Base-by-base conservation (phyloP, 2,329 filamentous ascomycete species). In the Didymellaceae sp. region DNA sequence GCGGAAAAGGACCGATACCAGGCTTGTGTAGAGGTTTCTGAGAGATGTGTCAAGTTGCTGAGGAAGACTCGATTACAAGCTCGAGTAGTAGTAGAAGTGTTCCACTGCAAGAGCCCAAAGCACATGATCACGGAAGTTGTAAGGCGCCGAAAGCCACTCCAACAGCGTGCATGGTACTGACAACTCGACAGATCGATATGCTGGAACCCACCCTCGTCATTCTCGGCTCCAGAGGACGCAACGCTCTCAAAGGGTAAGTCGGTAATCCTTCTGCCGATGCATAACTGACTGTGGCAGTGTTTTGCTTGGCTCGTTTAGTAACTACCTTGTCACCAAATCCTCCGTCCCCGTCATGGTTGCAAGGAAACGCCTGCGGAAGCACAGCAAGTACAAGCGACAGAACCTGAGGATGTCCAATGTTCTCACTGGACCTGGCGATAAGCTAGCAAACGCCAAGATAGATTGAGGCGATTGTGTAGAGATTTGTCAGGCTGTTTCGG, bases 311-410 rank as follows among this genome's bases (percentile, higher is more conserved):
- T 97, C 92, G 0, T 97, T 99, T 74, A 96, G 90, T 54, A 97
- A 97, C 71, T 99, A 99, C 68, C 81, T 99, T 6, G 92, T 99
- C 24, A 96, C 91, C 28, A 97, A 97, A 77, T 96, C 91, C 57
- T 96, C 90, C 2, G 91, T 96, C 13, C 94, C 94, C 0, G 94
- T 99, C 53, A 99, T 99, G 94, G 94, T 97, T 26, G 94, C 94
- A 6, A 82, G 94, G 52, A 97, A 96, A 78, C 88, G 90, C 50
- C 80, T 97, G 33, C 82, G 89, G 39, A 96, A 96, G 74, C 89
- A 95, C 75, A 87, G 85, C 71, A 92, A 93, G 71, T 89, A 88
- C 71, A 89, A 88, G 74, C 84, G 84, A 54, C 82, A 85, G 14
- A 84, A 86, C 33, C 77, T 90, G 53, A 85, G 86, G 52, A 84